Conservation (phyloP, 768 basidiomycete species). For the Tylopilus felleus region DNA sequence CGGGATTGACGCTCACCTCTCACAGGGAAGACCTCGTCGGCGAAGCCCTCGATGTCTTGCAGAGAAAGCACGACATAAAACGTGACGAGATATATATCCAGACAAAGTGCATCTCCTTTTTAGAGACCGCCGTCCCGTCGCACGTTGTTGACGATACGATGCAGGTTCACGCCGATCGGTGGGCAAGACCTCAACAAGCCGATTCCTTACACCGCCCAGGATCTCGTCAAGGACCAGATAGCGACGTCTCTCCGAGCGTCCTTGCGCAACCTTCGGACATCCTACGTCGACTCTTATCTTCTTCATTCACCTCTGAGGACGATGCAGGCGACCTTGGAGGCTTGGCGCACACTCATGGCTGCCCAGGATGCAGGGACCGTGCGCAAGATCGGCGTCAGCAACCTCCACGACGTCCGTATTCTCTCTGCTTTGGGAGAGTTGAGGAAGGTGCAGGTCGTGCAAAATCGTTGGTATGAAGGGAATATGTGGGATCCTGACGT, state of each 20-base stretch:
- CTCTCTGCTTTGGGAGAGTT: conserved; percentile 52
- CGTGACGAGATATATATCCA: conserved; percentile 75
- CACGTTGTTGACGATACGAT: not conserved
- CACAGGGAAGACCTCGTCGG: conserved; percentile 78
- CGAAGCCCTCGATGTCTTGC: conserved; percentile 57
- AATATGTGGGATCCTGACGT: conserved; percentile 74
- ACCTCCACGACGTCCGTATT: conserved; percentile 61
- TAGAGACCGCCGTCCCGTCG: not conserved
- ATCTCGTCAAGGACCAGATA: conserved; percentile 57
- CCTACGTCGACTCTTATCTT: conserved; percentile 74
- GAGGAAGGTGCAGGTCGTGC: conserved; percentile 68
- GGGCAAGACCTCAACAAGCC: conserved; percentile 73
- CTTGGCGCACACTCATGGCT: conserved; percentile 60
- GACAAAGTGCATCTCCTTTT: conserved; percentile 55
- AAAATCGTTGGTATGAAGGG: conserved; percentile 82
- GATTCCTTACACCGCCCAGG: conserved; percentile 64
- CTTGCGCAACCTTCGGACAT: conserved; percentile 63
- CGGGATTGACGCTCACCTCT: not conserved
- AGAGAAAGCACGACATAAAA: conserved; percentile 54
- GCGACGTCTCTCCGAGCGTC: conserved; percentile 59
- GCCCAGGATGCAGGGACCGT: conserved; percentile 67
- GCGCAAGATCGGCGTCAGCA: conserved; percentile 69
- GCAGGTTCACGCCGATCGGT: conserved; percentile 66
- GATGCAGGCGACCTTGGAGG: conserved; percentile 57
- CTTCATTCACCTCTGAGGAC: conserved; percentile 73